Conservation (phyloP, 805 yeast species). For the Lipomyces spencermartinsiae region DNA sequence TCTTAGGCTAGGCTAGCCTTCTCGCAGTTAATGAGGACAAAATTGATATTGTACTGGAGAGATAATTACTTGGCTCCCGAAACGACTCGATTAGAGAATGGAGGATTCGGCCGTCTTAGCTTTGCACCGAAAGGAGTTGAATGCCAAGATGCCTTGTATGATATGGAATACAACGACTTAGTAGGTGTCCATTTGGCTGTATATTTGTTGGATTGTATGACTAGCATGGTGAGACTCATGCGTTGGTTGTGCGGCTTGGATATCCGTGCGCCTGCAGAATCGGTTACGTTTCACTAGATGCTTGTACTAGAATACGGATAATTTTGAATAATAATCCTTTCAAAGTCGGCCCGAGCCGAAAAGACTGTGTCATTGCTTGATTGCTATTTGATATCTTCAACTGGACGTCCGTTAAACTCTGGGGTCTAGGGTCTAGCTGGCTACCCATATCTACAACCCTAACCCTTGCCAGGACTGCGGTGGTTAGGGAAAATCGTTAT, state of each 20-base stretch:
- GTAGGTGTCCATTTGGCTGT: neutral
- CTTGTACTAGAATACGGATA: no score
- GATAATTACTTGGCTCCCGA: neutral
- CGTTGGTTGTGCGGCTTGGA: neutral
- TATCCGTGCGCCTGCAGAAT: neutral
- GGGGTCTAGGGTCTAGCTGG: no score
- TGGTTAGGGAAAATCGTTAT: no score
- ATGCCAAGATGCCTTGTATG: neutral
- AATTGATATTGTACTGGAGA: neutral
- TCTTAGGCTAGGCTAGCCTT: conserved; percentile 31
- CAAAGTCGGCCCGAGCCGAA: no score
- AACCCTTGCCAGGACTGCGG: no score
- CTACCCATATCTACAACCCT: no score
- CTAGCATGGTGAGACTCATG: neutral
- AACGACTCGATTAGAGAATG: neutral
- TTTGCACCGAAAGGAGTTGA: neutral
- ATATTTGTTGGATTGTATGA: neutral
- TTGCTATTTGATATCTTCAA: no score
- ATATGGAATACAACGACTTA: neutral
- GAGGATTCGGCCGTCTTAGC: neutral
- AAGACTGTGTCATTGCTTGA: no score
- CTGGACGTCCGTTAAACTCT: no score
- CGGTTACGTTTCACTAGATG: neutral
- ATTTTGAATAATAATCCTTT: no score
- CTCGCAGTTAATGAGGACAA: neutral